Percentiles rank a stretch among this genome's conserved stretches.
Conservation (phyloP, 148 eudicot genomes). For the Oxyria digyna region DNA sequence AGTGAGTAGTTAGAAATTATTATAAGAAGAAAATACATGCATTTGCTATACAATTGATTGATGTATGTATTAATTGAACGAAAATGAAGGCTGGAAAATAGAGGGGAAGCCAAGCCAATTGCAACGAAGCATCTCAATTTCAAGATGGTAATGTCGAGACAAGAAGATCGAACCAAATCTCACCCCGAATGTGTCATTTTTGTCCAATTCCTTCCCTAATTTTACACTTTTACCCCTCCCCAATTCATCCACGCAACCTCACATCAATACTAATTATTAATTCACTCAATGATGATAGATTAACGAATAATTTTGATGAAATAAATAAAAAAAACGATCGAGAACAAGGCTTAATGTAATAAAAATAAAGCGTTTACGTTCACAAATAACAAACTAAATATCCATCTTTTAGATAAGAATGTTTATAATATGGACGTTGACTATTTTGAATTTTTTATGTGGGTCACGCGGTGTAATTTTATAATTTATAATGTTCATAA, state of each 20-base stretch:
- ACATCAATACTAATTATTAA: neutral
- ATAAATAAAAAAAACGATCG: neutral
- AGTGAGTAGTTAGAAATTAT: neutral
- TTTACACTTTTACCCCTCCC: neutral
- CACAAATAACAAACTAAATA: too few relatives aligned
- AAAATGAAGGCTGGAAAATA: neutral
- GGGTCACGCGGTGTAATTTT: too few relatives aligned
- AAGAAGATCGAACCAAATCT: conserved; percentile 46
- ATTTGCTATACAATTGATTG: too few relatives aligned
- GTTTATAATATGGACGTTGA: too few relatives aligned
- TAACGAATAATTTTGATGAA: neutral
- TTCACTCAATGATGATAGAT: too few relatives aligned
- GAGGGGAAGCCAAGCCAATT: conserved; percentile 27
- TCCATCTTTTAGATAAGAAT: too few relatives aligned
- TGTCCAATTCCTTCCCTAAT: neutral
- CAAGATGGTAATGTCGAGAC: conserved; percentile 23
- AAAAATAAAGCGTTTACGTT: too few relatives aligned
- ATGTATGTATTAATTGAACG: neutral
- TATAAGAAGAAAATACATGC: too few relatives aligned
- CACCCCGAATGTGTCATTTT: conserved; percentile 22
- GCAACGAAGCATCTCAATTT: conserved; percentile 13
- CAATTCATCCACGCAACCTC: neutral
- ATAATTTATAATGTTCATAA: too few relatives aligned
- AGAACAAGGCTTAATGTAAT: too few relatives aligned
- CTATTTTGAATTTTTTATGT: too few relatives aligned